Conservation (phyloP, 148 eudicot genomes). For the Dysphania ambrosioides region DNA sequence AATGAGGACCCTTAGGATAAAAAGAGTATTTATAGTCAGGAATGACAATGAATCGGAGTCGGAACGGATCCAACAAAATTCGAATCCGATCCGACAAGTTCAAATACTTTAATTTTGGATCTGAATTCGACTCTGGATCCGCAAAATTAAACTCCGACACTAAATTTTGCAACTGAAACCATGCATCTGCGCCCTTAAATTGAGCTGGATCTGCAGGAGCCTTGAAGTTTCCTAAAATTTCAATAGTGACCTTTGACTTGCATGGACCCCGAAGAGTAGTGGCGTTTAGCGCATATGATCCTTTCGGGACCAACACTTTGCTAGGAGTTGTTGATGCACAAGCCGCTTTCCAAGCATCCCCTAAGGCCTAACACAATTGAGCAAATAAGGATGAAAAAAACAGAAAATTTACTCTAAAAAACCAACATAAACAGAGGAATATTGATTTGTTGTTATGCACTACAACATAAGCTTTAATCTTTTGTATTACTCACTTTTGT, state of each 20-base stretch:
- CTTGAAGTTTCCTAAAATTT: constrained; percentile 46
- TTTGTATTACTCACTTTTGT: constrained; percentile 21
- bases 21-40: too few relatives aligned
- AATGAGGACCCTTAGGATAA: too few relatives aligned
- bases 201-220: constrained; percentile 40
- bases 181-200: constrained; percentile 29
- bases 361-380: constrained; percentile 32
- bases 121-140: too few relatives aligned
- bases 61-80: too few relatives aligned
- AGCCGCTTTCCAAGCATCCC: constrained; percentile 54
- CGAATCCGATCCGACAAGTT: too few relatives aligned
- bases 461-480: background rate
- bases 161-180: too few relatives aligned
- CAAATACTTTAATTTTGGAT: too few relatives aligned
- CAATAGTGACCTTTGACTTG: constrained; percentile 38
- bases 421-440: background rate
- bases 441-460: too few relatives aligned
- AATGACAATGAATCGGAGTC: too few relatives aligned
- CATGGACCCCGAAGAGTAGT: constrained; percentile 53
- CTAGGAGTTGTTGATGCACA: constrained; percentile 37
- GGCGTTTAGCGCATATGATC: constrained; percentile 24
- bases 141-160: too few relatives aligned
- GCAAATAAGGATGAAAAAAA: background rate
- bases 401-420: background rate
- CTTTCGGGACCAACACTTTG: constrained; percentile 46